Evolutionary conservation across 345 rosid species (phyloP), one percentile per base, ranked within the genome.

Genomic region (Dimocarpus longan): DNA sequence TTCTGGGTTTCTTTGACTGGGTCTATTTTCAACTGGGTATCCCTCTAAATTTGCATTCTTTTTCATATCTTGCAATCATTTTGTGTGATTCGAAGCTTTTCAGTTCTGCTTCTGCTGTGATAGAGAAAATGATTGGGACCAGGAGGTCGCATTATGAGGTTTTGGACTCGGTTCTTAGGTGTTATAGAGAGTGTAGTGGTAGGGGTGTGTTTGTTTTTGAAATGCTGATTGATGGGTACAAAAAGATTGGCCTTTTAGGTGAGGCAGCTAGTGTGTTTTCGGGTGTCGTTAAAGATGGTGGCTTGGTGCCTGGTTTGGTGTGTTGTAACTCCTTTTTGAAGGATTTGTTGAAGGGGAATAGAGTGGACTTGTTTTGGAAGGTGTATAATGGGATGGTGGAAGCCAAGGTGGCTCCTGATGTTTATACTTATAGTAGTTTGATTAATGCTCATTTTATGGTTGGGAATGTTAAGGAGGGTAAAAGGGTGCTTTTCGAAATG

Each of bases 1-100:
- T 95, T 12, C 71, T 90, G 26, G 74, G 79, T 74, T 93, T 95
- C 90, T 92, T 93, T 83, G 78, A 82, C 39, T 92, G 91, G 97
- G 84, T 87, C 71, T 82, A 79, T 65, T 76, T 84, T 62, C 77
- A 76, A 16, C 60, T 83, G 78, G 82, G 88, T 0, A 64, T 65
- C 39, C 83, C 86, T 60, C 93, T 80, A 67, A 84, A 83, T 54
- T 78, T 91, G 66, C 80, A 81, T 78, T 89, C 93, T 26, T 92
- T 86, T 80, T 87, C 97, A 15, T 68, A 78, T 65, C 85, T 91
- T 13, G 91, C 94, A 9, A 64, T 85, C 11, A n/a, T 22, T 71
- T 79, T 93, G 52, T 91, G 94, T 84, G 80, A 83, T 79, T 84
- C 88, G 8, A 68, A 85, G 79, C 84, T 83, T 59, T 88, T 85